These are phyloP conservation scores for Malassezia vespertilionis DNA, from an alignment of 1,284 basidiomycete genomes.

Conservation along the genomic window DNA sequence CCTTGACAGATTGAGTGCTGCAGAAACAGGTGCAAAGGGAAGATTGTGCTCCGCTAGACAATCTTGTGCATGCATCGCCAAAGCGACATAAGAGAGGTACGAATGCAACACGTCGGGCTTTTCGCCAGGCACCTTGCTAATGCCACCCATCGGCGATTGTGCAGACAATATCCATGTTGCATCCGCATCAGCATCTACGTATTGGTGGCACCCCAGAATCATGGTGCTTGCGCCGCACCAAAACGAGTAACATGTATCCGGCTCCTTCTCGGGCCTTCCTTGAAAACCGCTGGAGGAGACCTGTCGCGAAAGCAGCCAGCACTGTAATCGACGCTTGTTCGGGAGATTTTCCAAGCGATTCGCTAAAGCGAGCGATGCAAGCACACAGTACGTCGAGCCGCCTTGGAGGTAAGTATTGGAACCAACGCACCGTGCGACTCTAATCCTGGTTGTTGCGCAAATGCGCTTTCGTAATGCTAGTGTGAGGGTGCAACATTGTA, in stretches of 20 bases:
- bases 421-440: constrained; percentile 89
- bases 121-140: constrained; percentile 33
- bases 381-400: constrained; percentile 85
- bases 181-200: constrained; percentile 25
- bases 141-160: constrained; percentile 33
- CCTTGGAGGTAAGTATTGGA: too few species aligned
- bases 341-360: constrained; percentile 10
- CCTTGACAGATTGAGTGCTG: constrained; percentile 8
- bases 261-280: constrained; percentile 11
- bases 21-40: neutral
- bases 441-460: constrained; percentile 65
- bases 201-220: constrained; percentile 22
- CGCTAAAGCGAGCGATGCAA: constrained; percentile 62
- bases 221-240: constrained; percentile 36
- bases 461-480: constrained; percentile 85
- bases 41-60: neutral
- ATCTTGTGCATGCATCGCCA: constrained; percentile 25
- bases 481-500: neutral
- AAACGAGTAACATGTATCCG: constrained; percentile 44
- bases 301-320: constrained; percentile 20
- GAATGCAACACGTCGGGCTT: constrained; percentile 40
- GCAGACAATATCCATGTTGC: constrained; percentile 28
- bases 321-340: neutral
- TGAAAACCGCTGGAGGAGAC: constrained; percentile 13
- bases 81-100: constrained; percentile 34